Evolutionary conservation across 176 grass and related monocot genomes (phyloP).

Genomic region (Poa pratensis): DNA sequence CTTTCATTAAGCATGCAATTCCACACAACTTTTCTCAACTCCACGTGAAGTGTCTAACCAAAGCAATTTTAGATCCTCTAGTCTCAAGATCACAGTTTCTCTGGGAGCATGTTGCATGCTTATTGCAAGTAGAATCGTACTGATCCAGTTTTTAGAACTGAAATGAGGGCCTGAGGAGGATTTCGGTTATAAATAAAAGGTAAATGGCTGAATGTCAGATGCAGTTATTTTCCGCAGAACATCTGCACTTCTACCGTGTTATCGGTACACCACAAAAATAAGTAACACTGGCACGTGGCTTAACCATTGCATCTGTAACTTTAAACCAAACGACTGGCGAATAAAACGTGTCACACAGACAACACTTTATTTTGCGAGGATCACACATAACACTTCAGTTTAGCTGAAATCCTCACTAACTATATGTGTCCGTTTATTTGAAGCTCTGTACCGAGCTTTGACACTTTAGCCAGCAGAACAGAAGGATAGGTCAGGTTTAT

Average conservation of each 20-base stretch:
- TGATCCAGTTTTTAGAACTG: background rate
- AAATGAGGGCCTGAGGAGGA: background rate
- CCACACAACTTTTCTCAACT: background rate
- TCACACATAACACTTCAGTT: background rate
- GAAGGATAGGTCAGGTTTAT: background rate
- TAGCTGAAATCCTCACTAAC: background rate
- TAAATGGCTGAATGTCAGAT: slow-evolving; percentile 8
- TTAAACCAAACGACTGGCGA: background rate
- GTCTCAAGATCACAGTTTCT: background rate
- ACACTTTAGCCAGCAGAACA: background rate
- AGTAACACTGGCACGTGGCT: background rate
- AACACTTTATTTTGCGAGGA: too few relatives aligned
- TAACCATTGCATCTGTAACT: background rate
- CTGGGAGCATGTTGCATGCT: slow-evolving; percentile 21
- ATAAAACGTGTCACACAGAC: slow-evolving; percentile 11
- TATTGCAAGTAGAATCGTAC: background rate
- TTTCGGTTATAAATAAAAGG: background rate
- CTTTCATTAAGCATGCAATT: background rate
- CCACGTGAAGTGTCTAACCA: background rate
- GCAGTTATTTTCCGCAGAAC: slow-evolving; percentile 1
- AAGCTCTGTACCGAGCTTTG: background rate
- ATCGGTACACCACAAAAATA: background rate
- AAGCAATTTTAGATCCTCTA: slow-evolving; percentile 5
- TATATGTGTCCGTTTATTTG: too few relatives aligned
- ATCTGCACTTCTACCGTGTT: background rate